Percentiles rank a stretch among this genome's conserved stretches.
Conservation (phyloP, 495 filamentous ascomycete species). For the Acidomyces sp. region DNA sequence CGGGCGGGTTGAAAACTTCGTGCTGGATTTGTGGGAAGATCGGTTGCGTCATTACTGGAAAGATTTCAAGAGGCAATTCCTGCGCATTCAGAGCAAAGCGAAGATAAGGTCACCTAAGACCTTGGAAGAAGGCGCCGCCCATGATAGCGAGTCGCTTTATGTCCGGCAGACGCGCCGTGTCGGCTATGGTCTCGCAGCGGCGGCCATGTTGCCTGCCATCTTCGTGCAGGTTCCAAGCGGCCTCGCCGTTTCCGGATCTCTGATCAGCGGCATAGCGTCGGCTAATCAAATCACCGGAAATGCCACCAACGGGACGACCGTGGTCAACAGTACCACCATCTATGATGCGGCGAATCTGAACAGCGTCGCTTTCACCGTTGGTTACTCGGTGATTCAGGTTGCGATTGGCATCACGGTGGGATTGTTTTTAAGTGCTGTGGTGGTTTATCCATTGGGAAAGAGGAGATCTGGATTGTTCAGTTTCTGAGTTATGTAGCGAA, state of each 20-base stretch:
- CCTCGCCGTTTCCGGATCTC: slow-evolving; percentile 67
- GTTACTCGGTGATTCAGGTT: slow-evolving; percentile 78
- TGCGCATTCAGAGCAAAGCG: not conserved
- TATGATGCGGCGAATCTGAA: slow-evolving; percentile 30
- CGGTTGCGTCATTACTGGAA: slow-evolving; percentile 19
- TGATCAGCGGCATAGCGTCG: slow-evolving; percentile 72
- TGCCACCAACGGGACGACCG: slow-evolving; percentile 34
- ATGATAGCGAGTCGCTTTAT: slow-evolving; percentile 9
- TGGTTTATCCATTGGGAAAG: slow-evolving; percentile 88
- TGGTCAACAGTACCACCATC: slow-evolving; percentile 31
- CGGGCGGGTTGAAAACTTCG: slow-evolving; percentile 23
- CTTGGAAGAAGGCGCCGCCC: slow-evolving; percentile 13
- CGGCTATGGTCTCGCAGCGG: slow-evolving; percentile 69
- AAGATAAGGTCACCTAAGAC: slow-evolving; percentile 1
- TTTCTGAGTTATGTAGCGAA: slow-evolving; percentile 41
- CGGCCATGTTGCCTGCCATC: slow-evolving; percentile 81
- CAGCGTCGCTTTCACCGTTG: slow-evolving; percentile 67
- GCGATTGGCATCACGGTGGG: slow-evolving; percentile 90
- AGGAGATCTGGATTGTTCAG: slow-evolving; percentile 79
- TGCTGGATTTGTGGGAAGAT: slow-evolving; percentile 27
- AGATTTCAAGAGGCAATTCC: slow-evolving; percentile 2
- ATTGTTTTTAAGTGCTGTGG: slow-evolving; percentile 68
- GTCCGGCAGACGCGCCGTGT: slow-evolving; percentile 29
- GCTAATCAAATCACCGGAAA: slow-evolving; percentile 60
- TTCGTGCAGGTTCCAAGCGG: slow-evolving; percentile 91